A percentile compares a stretch with the other conserved stretches of the same genome.
These are phyloP conservation scores for Dactylonectria macrodidyma DNA, from an alignment of 2,329 filamentous ascomycete species.

Conservation along the genomic window DNA sequence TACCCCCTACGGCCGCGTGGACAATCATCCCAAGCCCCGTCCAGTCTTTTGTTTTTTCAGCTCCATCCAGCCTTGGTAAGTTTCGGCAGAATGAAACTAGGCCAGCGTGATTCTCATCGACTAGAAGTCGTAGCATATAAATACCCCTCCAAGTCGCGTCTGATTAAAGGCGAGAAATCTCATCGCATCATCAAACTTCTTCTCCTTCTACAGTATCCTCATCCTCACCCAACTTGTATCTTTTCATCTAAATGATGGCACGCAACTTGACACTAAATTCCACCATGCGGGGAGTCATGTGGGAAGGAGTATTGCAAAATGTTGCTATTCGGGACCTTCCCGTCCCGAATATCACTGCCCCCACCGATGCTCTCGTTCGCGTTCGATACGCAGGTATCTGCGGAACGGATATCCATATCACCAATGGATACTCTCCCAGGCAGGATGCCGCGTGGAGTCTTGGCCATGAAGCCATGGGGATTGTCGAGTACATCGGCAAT, in stretches of 20 bases:
- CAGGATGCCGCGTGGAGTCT: not conserved
- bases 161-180: not conserved
- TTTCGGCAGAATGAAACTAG: not conserved
- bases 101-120: not conserved
- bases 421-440: not conserved
- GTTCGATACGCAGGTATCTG: conserved; percentile 7
- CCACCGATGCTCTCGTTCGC: conserved; percentile 3
- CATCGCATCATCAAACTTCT: not conserved
- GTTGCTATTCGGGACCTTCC: conserved; percentile 6
- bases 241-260: not conserved
- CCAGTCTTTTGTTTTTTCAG: not conserved
- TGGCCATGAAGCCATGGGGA: conserved; percentile 14
- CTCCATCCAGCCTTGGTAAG: not conserved
- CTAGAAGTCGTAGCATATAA: not conserved
- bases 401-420: conserved; percentile 5
- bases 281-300: conserved; percentile 5
- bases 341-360: not conserved
- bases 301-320: not conserved
- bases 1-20: not conserved
- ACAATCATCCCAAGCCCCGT: not conserved
- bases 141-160: not conserved
- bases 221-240: not conserved
- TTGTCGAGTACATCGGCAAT: conserved; percentile 4
- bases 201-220: not conserved
- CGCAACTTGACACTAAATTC: not conserved